These are phyloP conservation scores for Xerocomus potaroensis DNA, from an alignment of 768 basidiomycete genomes.

Conservation along the genomic window DNA sequence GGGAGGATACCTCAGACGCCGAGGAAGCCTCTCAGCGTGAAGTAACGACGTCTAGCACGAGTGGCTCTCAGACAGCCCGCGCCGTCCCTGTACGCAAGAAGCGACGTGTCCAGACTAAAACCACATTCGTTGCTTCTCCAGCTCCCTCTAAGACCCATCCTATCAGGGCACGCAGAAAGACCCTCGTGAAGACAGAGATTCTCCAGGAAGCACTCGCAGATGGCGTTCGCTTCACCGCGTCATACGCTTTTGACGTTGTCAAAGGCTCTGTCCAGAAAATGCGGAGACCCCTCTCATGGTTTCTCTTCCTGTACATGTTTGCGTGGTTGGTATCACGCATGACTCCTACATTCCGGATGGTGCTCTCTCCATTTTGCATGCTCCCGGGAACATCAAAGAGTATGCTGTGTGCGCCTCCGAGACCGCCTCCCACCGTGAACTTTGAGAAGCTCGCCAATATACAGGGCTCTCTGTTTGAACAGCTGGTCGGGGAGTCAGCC, in stretches of 20 bases:
- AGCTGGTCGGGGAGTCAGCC: conserved; percentile 55
- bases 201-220: conserved; percentile 19
- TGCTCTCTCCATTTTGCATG: conserved; percentile 56
- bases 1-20: conserved; percentile 34
- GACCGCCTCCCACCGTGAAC: conserved; percentile 40
- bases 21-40: conserved; percentile 13
- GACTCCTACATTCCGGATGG: conserved; percentile 39
- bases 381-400: conserved; percentile 55
- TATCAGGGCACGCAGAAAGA: conserved; percentile 26
- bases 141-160: conserved; percentile 17
- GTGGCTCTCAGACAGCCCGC: conserved; percentile 6
- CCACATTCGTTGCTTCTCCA: conserved; percentile 18
- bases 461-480: conserved; percentile 58
- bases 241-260: conserved; percentile 48
- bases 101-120: conserved; percentile 25
- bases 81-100: conserved; percentile 25
- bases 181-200: conserved; percentile 26
- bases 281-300: conserved; percentile 50
- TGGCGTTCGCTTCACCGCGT: conserved; percentile 25
- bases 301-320: conserved; percentile 51
- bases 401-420: conserved; percentile 36
- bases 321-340: conserved; percentile 41
- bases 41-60: conserved; percentile 1
- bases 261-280: conserved; percentile 45
- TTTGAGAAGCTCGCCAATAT: conserved; percentile 58